Conservation (phyloP, 2,329 filamentous ascomycete species). For the Alternaria arborescens region DNA sequence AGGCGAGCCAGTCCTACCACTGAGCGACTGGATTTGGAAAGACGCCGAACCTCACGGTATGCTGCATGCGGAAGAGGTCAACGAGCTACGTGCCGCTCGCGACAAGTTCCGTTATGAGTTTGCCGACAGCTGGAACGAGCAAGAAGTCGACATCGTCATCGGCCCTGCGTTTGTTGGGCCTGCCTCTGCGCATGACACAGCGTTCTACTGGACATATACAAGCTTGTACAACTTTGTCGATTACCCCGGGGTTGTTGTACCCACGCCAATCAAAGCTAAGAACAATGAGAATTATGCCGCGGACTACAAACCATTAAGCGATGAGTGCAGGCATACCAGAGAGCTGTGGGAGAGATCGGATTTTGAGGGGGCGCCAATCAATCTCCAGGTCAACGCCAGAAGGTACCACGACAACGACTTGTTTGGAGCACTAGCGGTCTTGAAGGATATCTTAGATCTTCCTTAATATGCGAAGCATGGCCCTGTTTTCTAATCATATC, state of each 20-base stretch:
- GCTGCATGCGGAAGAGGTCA: slow-evolving; percentile 21
- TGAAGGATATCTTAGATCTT: slow-evolving; percentile 28
- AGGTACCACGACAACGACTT: slow-evolving; percentile 34
- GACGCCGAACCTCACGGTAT: slow-evolving; percentile 17
- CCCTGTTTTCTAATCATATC: neutral
- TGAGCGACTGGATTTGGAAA: slow-evolving; percentile 48
- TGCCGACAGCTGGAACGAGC: slow-evolving; percentile 26
- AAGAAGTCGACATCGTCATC: slow-evolving; percentile 33
- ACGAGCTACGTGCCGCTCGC: slow-evolving; percentile 16
- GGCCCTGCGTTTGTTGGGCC: slow-evolving; percentile 32
- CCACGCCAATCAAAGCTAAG: slow-evolving; percentile 25
- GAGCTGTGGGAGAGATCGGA: slow-evolving; percentile 26
- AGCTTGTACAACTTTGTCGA: slow-evolving; percentile 31
- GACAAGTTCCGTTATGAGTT: slow-evolving; percentile 26
- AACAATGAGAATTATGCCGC: slow-evolving; percentile 23
- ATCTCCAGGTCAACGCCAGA: slow-evolving; percentile 31
- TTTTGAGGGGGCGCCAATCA: slow-evolving; percentile 34
- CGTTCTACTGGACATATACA: slow-evolving; percentile 36
- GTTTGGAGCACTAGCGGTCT: slow-evolving; percentile 27
- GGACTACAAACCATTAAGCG: slow-evolving; percentile 26
- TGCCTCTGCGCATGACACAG: slow-evolving; percentile 29
- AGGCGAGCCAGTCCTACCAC: slow-evolving; percentile 56
- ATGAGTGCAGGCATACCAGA: slow-evolving; percentile 30
- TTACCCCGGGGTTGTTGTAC: slow-evolving; percentile 31
- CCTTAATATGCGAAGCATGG: slow-evolving; percentile 1